Evolutionary conservation across 2,329 filamentous ascomycete genomes (phyloP).

Genomic region (Cladobotryum protrusum): DNA sequence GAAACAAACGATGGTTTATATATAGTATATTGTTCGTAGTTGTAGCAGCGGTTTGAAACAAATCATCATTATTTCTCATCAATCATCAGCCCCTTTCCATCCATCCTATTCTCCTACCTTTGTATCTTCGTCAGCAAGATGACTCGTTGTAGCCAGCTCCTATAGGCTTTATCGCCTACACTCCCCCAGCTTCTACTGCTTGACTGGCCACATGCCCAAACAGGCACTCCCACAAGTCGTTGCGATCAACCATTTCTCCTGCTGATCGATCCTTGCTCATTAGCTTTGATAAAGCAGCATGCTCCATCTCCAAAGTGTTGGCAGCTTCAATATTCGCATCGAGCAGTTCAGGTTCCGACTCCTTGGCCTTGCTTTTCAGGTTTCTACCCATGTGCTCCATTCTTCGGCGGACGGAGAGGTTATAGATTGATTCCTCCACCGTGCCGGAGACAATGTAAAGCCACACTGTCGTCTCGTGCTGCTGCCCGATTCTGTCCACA

Average conservation of each 20-base stretch:
- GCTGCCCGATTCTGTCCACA: constrained; percentile 90
- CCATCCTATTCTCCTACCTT: constrained; percentile 24
- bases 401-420: constrained; percentile 72
- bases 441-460: constrained; percentile 89
- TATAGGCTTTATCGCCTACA: constrained; percentile 22
- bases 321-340: constrained; percentile 69
- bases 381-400: constrained; percentile 63
- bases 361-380: constrained; percentile 34
- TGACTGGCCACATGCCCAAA: constrained; percentile 55
- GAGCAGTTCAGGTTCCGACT: constrained; percentile 40
- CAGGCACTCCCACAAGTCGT: constrained; percentile 83
- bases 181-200: constrained; percentile 10
- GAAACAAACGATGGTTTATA: no score
- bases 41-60: background rate
- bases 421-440: constrained; percentile 87
- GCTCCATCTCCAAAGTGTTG: constrained; percentile 77
- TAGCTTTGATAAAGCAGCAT: constrained; percentile 62
- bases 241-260: constrained; percentile 72
- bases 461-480: constrained; percentile 85
- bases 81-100: background rate
- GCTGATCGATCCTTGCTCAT: constrained; percentile 63
- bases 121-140: constrained; percentile 41
- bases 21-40: no score
- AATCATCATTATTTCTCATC: background rate
- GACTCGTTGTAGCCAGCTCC: constrained; percentile 32